Evolutionary conservation across 257 asterid species (phyloP).

Genomic region (Voacanga thouarsii): DNA sequence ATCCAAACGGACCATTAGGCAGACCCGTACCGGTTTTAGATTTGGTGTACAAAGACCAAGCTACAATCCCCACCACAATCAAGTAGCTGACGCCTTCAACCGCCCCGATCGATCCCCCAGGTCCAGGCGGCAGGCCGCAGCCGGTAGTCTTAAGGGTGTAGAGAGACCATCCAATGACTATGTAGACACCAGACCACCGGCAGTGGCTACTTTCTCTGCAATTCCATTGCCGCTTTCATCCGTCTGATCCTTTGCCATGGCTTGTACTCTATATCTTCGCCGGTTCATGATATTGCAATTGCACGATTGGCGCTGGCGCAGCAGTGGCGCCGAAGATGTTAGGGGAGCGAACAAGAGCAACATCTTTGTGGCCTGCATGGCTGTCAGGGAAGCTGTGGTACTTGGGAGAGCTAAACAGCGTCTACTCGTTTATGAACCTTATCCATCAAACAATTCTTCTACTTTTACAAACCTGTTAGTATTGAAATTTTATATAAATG

Average conservation of each 20-base stretch:
- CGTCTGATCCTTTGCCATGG: conserved; percentile 57
- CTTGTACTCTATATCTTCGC: background rate
- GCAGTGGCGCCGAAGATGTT: conserved; percentile 1
- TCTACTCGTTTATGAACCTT: background rate
- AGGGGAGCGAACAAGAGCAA: conserved; percentile 14
- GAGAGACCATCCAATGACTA: conserved; percentile 90
- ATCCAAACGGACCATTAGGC: conserved; percentile 80
- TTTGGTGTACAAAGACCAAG: conserved; percentile 83
- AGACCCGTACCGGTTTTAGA: conserved; percentile 79
- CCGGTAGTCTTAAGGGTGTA: conserved; percentile 84
- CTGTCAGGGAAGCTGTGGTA: background rate
- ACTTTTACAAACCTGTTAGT: no score
- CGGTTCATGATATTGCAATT: background rate
- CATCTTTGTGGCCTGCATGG: conserved; percentile 28
- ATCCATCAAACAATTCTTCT: background rate
- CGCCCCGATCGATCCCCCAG: conserved; percentile 82
- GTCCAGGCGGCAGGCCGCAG: conserved; percentile 96
- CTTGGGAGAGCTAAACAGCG: background rate
- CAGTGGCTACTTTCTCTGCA: conserved; percentile 42
- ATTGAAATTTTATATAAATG: no score
- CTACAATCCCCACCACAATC: conserved; percentile 67
- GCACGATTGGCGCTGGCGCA: background rate
- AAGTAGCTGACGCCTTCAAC: conserved; percentile 91
- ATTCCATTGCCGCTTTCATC: conserved; percentile 29
- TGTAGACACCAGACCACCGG: conserved; percentile 55